Evolutionary conservation across 78 protist genomes (phyloP).

Genomic region (Guillardia theta): DNA sequence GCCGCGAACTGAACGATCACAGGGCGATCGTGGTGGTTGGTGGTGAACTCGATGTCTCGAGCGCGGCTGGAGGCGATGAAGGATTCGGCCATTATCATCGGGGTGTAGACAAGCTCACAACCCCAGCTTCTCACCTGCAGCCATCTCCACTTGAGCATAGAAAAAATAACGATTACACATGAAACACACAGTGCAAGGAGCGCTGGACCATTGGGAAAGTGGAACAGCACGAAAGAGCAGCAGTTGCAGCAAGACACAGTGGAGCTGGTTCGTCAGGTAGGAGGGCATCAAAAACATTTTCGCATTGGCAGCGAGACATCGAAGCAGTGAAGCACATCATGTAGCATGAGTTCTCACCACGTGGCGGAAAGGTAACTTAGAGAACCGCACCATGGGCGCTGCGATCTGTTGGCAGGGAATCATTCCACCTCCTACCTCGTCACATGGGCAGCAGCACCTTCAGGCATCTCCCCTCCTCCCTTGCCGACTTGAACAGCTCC

Average conservation of each 20-base stretch:
- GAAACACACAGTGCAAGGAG: too few relatives aligned
- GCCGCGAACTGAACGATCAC: background rate
- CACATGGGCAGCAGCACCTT: background rate
- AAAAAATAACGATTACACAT: too few relatives aligned
- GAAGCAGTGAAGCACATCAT: too few relatives aligned
- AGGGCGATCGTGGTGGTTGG: background rate
- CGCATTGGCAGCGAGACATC: too few relatives aligned
- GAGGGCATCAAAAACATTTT: background rate
- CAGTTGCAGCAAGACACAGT: too few relatives aligned
- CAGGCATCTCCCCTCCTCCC: background rate
- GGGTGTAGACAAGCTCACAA: background rate
- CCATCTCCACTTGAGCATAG: background rate
- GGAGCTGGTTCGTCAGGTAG: too few relatives aligned
- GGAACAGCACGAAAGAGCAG: too few relatives aligned
- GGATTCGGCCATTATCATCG: slow-evolving; percentile 22
- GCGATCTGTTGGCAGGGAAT: background rate
- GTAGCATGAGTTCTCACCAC: background rate
- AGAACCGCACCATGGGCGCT: slow-evolving; percentile 33
- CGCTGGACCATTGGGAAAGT: too few relatives aligned
- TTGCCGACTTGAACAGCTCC: background rate
- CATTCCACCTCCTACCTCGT: background rate
- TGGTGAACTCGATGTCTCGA: slow-evolving; percentile 12
- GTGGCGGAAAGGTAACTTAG: background rate
- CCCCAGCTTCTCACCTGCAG: background rate
- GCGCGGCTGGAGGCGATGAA: background rate